Evolutionary conservation across 345 rosid genomes (phyloP).

Genomic region (Gossypium longicalyx): DNA sequence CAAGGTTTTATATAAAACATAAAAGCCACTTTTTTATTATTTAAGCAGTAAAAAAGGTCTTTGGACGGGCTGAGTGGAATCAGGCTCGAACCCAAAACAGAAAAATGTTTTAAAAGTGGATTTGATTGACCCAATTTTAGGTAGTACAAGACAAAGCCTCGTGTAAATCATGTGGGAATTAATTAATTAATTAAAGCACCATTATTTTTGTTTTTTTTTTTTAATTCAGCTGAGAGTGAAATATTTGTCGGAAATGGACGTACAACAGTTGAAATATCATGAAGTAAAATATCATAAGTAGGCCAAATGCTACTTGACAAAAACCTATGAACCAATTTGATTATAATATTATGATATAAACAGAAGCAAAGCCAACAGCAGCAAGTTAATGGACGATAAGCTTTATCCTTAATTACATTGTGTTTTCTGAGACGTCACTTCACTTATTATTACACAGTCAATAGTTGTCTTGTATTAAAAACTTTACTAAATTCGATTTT

Average conservation of each 20-base stretch:
- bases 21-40: too few relatives aligned
- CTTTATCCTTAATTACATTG: not conserved
- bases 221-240: too few relatives aligned
- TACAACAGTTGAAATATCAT: too few relatives aligned
- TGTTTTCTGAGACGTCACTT: constrained; percentile 9
- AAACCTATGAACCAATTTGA: not conserved
- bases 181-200: too few relatives aligned
- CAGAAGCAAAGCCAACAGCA: not conserved
- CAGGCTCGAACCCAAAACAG: too few relatives aligned
- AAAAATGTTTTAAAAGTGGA: not conserved
- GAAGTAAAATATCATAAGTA: not conserved
- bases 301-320: not conserved
- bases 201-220: too few relatives aligned
- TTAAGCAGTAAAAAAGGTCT: too few relatives aligned
- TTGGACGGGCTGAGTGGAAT: too few relatives aligned
- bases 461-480: not conserved
- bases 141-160: not conserved
- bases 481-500: not conserved
- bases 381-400: not conserved
- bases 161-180: not conserved
- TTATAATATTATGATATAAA: not conserved
- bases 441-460: not conserved
- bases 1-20: too few relatives aligned
- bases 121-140: not conserved
- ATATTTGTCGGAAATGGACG: too few relatives aligned